phyloP scores from a whole-genome alignment of 2,329 filamentous ascomycete species.

The Colletotrichum sp. region DNA sequence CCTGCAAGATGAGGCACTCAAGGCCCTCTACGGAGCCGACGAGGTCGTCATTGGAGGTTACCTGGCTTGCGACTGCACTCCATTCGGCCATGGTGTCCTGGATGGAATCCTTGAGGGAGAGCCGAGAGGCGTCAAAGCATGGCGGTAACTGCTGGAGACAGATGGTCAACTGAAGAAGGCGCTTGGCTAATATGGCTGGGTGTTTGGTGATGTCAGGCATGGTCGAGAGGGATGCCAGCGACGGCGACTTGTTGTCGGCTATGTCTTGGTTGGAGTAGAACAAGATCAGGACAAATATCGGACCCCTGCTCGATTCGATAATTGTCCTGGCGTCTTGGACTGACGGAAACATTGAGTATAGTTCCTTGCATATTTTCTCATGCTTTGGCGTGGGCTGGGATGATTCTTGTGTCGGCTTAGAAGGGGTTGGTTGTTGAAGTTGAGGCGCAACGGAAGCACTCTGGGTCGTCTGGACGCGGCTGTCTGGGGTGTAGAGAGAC shows the following conservation, averaged over 20 bases:
- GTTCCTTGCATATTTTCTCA: conserved; percentile 8
- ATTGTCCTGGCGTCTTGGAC: not conserved
- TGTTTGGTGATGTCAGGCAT: conserved; percentile 43
- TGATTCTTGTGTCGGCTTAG: not conserved
- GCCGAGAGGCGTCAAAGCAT: conserved; percentile 27
- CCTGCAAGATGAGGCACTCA: conserved; percentile 54
- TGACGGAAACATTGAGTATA: conserved; percentile 2
- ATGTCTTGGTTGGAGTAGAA: conserved; percentile 33
- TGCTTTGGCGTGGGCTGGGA: conserved; percentile 10
- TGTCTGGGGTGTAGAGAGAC: conserved; percentile 30
- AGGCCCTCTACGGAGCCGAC: conserved; percentile 57
- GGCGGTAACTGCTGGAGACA: conserved; percentile 52
- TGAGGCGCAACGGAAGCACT: conserved; percentile 22
- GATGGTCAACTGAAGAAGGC: conserved; percentile 49
- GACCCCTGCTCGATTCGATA: conserved; percentile 24
- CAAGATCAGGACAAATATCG: conserved; percentile 29
- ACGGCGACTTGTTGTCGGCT: conserved; percentile 35
- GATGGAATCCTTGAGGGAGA: conserved; percentile 29
- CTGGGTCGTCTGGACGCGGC: conserved; percentile 12
- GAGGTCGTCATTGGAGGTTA: conserved; percentile 58
- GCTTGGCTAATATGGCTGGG: conserved; percentile 52
- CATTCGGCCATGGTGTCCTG: conserved; percentile 35
- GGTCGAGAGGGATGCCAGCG: conserved; percentile 24
- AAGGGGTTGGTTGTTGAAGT: not conserved
- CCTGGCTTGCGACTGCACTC: conserved; percentile 38